These are phyloP conservation scores for Flaveria robusta DNA, from an alignment of 129 eudicot species.

Conservation along the genomic window DNA sequence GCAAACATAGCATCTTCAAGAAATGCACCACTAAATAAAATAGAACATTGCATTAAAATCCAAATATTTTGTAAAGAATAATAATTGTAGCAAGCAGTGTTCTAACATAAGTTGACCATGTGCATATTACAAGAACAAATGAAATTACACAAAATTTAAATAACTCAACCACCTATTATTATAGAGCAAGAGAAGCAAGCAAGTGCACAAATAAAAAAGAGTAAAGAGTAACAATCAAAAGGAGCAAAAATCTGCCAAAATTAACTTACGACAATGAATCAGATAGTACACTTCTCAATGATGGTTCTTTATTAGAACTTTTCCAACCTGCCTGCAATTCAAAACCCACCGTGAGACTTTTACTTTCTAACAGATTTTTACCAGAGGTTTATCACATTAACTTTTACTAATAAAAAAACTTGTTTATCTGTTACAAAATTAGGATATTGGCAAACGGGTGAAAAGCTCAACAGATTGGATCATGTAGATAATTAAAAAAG, in stretches of 20 bases:
- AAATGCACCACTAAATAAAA: constrained; percentile 62
- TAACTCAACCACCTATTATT: neutral
- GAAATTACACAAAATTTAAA: neutral
- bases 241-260: neutral
- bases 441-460: constrained; percentile 16
- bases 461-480: constrained; percentile 15
- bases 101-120: neutral
- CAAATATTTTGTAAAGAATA: constrained; percentile 16
- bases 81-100: neutral
- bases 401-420: neutral
- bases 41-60: constrained; percentile 19
- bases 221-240: neutral
- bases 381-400: neutral
- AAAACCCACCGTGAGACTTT: constrained; percentile 39
- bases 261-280: constrained; percentile 86
- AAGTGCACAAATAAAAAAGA: neutral
- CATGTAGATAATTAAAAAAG: neutral
- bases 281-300: constrained; percentile 88
- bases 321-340: constrained; percentile 67
- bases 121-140: constrained; percentile 2
- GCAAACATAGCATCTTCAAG: constrained; percentile 97
- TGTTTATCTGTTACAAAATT: neutral
- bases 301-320: constrained; percentile 63
- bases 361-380: constrained; percentile 2
- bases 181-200: neutral